phyloP scores from a whole-genome alignment of 106 monocot genomes.

The Xerophyta viscosa region DNA sequence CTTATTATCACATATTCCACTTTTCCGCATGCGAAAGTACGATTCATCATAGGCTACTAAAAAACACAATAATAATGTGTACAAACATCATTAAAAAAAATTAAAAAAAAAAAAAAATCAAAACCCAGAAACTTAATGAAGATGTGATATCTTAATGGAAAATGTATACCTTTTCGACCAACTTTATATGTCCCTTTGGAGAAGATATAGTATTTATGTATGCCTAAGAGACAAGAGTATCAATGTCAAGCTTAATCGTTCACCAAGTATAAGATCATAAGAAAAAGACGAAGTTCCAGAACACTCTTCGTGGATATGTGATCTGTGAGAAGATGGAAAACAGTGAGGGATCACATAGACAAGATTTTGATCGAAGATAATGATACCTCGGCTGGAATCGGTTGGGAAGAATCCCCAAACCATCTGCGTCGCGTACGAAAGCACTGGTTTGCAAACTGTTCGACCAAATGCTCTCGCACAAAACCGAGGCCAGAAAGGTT shows the following conservation, averaged over 20 bases:
- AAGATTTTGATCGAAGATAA: background rate
- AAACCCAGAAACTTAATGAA: background rate
- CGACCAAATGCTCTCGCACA: no score
- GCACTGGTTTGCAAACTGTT: no score
- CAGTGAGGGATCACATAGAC: background rate
- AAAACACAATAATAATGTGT: no score
- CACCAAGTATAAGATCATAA: background rate
- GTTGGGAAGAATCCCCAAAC: slow-evolving; percentile 59
- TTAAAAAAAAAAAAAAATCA: background rate
- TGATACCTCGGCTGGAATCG: slow-evolving; percentile 47
- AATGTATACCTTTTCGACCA: slow-evolving; percentile 73
- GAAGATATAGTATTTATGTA: slow-evolving; percentile 79
- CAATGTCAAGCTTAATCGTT: background rate
- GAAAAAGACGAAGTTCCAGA: background rate
- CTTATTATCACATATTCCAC: no score
- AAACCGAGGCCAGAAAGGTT: no score
- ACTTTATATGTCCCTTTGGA: slow-evolving; percentile 73
- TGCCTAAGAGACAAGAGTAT: slow-evolving; percentile 27
- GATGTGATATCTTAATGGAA: no score
- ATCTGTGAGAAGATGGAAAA: background rate
- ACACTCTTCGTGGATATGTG: background rate
- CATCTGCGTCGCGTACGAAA: no score
- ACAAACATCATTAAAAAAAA: no score
- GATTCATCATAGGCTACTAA: no score
- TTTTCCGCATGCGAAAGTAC: no score